phyloP scores from a whole-genome alignment of 1,139 yeast species.

The Kluyveromyces sp. region DNA sequence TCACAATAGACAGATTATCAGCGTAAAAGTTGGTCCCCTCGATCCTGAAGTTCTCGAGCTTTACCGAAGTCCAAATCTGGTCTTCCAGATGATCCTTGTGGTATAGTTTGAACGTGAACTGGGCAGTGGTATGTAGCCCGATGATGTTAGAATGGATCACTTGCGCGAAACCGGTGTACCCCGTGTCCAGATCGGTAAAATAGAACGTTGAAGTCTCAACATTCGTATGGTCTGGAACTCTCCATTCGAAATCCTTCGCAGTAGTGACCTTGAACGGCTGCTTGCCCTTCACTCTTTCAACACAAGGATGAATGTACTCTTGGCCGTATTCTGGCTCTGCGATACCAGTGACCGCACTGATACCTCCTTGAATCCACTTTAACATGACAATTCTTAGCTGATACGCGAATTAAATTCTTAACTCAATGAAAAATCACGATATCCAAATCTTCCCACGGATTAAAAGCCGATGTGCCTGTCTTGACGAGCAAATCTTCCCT shows the following conservation, averaged over 20 bases:
- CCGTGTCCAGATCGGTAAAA: conserved; percentile 56
- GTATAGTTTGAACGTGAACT: conserved; percentile 80
- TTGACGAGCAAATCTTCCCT: no score
- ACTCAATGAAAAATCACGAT: no score
- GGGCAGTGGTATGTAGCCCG: conserved; percentile 88
- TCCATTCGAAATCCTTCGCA: conserved; percentile 66
- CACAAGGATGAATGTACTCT: conserved; percentile 82
- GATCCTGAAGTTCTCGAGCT: conserved; percentile 68
- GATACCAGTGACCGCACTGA: conserved; percentile 91
- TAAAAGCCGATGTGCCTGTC: no score
- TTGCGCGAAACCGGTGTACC: conserved; percentile 82
- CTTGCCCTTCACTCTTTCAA: conserved; percentile 48
- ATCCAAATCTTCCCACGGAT: no score
- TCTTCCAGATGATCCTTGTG: conserved; percentile 34
- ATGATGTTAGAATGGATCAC: conserved; percentile 87
- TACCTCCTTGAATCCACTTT: conserved; percentile 80
- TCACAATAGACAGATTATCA: conserved; percentile 54
- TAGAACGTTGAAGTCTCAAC: conserved; percentile 95
- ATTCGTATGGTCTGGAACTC: conserved; percentile 68
- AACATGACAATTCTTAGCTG: conserved; percentile 43
- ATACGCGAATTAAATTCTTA: not conserved
- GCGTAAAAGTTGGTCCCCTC: conserved; percentile 82
- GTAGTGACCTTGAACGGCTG: conserved; percentile 53
- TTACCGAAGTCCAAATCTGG: conserved; percentile 79
- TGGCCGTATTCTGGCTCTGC: conserved; percentile 97